Conservation (phyloP, 2,329 filamentous ascomycete genomes). For the Fusarium xyrophilum region DNA sequence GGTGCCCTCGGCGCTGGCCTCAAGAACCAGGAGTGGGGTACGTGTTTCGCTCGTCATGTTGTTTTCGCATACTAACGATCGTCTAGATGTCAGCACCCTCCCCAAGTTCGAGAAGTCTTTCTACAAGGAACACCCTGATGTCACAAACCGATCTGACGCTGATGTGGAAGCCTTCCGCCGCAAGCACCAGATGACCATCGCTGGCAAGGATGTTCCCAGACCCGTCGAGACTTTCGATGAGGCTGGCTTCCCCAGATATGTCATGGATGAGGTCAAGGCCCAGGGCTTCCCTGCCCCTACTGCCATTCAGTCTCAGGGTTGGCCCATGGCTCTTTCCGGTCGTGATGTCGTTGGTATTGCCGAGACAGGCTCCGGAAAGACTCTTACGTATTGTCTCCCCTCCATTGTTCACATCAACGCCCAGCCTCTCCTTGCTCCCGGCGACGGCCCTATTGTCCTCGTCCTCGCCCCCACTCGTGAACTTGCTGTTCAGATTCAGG, state of each 20-base stretch:
- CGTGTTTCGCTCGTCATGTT: slow-evolving; percentile 51
- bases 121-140: slow-evolving; percentile 92
- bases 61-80: slow-evolving; percentile 41
- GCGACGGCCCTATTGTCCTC: slow-evolving; percentile 95
- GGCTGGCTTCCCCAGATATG: slow-evolving; percentile 94
- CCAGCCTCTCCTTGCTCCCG: slow-evolving; percentile 91
- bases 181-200: slow-evolving; percentile 82
- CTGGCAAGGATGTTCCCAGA: slow-evolving; percentile 83
- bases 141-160: slow-evolving; percentile 73
- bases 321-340: slow-evolving; percentile 98
- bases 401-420: slow-evolving; percentile 99
- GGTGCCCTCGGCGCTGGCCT: slow-evolving; percentile 85
- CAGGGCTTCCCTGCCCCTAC: slow-evolving; percentile 95
- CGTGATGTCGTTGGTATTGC: slow-evolving; percentile 99
- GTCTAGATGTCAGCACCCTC: slow-evolving; percentile 72
- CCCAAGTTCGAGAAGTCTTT: slow-evolving; percentile 99
- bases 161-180: slow-evolving; percentile 91
- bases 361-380: slow-evolving; percentile 99
- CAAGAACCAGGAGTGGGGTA: slow-evolving; percentile 89
- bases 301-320: slow-evolving; percentile 96
- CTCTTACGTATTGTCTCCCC: slow-evolving; percentile 95
- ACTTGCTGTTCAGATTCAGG: slow-evolving; percentile 96
- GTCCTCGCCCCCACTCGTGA: slow-evolving; percentile 97
- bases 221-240: slow-evolving; percentile 98
- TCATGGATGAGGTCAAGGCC: slow-evolving; percentile 98